A percentile compares a stretch with the other conserved stretches of the same genome.
Conservation (phyloP, 1,284 basidiomycete species). For the Trichosporon ovoides region DNA sequence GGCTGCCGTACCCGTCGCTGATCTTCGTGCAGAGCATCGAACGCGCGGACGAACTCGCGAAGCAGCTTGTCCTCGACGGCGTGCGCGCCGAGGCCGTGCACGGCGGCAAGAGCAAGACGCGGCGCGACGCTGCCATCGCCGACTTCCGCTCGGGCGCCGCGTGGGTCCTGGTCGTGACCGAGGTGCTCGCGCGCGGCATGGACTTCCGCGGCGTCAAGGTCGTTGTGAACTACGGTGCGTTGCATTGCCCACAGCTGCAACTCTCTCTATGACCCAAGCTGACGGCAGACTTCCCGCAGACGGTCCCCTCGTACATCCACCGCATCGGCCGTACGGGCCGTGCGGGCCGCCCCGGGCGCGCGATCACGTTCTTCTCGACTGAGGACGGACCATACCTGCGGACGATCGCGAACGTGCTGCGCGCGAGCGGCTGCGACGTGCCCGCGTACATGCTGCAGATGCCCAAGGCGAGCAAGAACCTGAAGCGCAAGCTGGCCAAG, state of each 20-base stretch:
- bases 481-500: constrained; percentile 75
- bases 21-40: constrained; percentile 91
- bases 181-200: constrained; percentile 94
- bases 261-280: constrained; percentile 9
- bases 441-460: constrained; percentile 86
- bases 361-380: constrained; percentile 91
- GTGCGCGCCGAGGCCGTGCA: constrained; percentile 87
- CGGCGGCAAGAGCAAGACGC: constrained; percentile 76
- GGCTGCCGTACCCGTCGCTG: constrained; percentile 79
- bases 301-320: constrained; percentile 90
- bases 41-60: constrained; percentile 80
- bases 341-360: constrained; percentile 83
- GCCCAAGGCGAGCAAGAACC: constrained; percentile 82
- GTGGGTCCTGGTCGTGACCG: constrained; percentile 89
- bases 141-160: constrained; percentile 81
- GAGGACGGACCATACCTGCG: constrained; percentile 88
- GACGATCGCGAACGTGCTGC: constrained; percentile 91
- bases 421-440: constrained; percentile 79
- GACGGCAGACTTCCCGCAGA: constrained; percentile 74
- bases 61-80: constrained; percentile 79
- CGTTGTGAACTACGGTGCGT: constrained; percentile 76
- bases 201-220: constrained; percentile 93
- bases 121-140: constrained; percentile 76
- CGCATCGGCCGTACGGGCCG: constrained; percentile 93
- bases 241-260: constrained; percentile 10